Conservation (phyloP, 2,329 filamentous ascomycete genomes). For the Cadophora gregata region DNA sequence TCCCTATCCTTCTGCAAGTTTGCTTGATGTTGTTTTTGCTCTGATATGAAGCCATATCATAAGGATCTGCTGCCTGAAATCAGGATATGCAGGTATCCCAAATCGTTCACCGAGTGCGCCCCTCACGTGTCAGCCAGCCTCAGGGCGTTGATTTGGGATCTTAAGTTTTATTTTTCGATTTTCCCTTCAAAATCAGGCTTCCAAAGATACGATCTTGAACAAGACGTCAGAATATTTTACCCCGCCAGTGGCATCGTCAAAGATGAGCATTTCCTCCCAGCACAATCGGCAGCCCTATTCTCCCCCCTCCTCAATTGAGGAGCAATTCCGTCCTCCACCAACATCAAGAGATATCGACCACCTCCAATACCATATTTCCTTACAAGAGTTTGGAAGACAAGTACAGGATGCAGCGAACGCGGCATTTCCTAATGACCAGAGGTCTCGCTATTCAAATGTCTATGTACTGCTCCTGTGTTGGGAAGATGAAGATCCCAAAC, state of each 20-base stretch:
- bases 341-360: not conserved
- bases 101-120: not conserved
- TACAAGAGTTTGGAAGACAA: not conserved
- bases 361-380: not conserved
- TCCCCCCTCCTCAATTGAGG: not conserved
- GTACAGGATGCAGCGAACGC: not conserved
- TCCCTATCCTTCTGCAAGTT: not conserved
- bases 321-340: not conserved
- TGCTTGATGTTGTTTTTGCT: not conserved
- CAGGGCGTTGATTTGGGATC: not conserved
- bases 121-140: not conserved
- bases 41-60: not conserved
- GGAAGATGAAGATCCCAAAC: slow-evolving; percentile 56
- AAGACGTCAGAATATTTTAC: not conserved
- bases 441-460: slow-evolving; percentile 54
- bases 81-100: slow-evolving; percentile 1
- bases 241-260: not conserved
- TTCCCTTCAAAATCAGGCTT: not conserved
- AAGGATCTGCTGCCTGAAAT: not conserved
- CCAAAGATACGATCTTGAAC: not conserved
- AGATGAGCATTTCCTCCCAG: not conserved
- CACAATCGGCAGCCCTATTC: not conserved
- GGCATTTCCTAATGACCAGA: not conserved
- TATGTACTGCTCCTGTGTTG: slow-evolving; percentile 64
- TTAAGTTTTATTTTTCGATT: no score